Conservation (phyloP, 495 filamentous ascomycete genomes). For the Hypomontagnella monticulosa region DNA sequence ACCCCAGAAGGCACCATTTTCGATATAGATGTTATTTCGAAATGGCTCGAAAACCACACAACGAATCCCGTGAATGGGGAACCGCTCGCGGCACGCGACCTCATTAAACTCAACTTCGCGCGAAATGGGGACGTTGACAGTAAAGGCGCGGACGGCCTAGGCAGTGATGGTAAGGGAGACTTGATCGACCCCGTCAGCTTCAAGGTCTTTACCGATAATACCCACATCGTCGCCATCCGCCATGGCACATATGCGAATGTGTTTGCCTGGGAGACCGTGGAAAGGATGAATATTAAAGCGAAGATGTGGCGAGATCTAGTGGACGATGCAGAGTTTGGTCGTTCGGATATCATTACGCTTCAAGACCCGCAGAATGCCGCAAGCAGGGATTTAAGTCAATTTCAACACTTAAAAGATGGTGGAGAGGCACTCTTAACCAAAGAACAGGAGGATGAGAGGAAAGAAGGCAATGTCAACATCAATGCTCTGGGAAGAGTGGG, state of each 20-base stretch:
- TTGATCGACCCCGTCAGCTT: constrained; percentile 96
- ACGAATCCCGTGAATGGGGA: constrained; percentile 89
- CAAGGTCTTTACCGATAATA: constrained; percentile 98
- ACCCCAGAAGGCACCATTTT: constrained; percentile 81
- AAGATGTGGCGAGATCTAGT: constrained; percentile 97
- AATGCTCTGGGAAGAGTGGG: constrained; percentile 78
- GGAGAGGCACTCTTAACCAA: constrained; percentile 69
- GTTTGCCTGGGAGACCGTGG: constrained; percentile 94
- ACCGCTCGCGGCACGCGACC: constrained; percentile 78
- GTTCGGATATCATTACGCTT: constrained; percentile 94
- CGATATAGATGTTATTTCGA: constrained; percentile 84
- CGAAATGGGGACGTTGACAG: constrained; percentile 80
- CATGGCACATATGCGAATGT: constrained; percentile 86
- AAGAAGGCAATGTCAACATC: constrained; percentile 75
- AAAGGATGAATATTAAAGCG: constrained; percentile 94
- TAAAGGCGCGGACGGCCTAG: constrained; percentile 48
- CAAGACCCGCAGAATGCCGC: constrained; percentile 96
- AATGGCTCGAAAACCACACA: constrained; percentile 92
- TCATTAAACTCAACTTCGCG: constrained; percentile 89
- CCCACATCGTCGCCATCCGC: constrained; percentile 89
- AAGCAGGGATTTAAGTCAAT: constrained; percentile 82
- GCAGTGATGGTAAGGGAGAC: constrained; percentile 69
- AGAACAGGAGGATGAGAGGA: constrained; percentile 60
- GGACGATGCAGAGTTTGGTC: constrained; percentile 84
- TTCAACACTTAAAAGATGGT: constrained; percentile 90